Conservation (phyloP, 108 stramenopile species). For the Cylindrotheca closterium region DNA sequence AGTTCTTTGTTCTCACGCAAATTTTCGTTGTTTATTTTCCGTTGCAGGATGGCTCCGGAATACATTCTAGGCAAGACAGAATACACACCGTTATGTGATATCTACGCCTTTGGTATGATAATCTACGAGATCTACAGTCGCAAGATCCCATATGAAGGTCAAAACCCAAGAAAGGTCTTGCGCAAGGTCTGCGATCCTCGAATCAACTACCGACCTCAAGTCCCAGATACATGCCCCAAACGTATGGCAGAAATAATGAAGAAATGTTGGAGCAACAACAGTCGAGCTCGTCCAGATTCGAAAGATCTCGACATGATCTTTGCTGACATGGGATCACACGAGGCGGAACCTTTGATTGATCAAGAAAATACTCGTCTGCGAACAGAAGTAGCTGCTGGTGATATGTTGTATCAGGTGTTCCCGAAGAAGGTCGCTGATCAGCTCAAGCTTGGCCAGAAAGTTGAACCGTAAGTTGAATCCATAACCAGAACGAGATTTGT, state of each 20-base stretch:
- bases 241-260: constrained; percentile 22
- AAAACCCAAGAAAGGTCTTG: constrained; percentile 32
- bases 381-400: background rate
- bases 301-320: constrained; percentile 24
- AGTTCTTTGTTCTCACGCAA: background rate
- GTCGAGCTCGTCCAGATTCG: constrained; percentile 18
- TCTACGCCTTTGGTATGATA: constrained; percentile 64
- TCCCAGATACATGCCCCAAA: constrained; percentile 12
- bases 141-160: constrained; percentile 48
- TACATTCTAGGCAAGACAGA: constrained; percentile 35
- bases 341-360: constrained; percentile 7
- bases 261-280: constrained; percentile 20
- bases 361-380: background rate
- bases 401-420: constrained; percentile 41
- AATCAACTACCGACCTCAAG: constrained; percentile 30
- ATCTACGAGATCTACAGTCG: constrained; percentile 54
- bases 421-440: constrained; percentile 56
- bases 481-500: background rate
- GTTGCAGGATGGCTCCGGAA: constrained; percentile 84
- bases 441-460: constrained; percentile 39
- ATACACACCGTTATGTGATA: constrained; percentile 51
- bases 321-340: background rate
- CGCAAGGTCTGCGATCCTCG: constrained; percentile 19
- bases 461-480: constrained; percentile 24
- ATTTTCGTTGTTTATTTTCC: background rate